These are phyloP conservation scores for Herpetomonas samuelpessoai DNA, from an alignment of 208 protist species.

Conservation along the genomic window DNA sequence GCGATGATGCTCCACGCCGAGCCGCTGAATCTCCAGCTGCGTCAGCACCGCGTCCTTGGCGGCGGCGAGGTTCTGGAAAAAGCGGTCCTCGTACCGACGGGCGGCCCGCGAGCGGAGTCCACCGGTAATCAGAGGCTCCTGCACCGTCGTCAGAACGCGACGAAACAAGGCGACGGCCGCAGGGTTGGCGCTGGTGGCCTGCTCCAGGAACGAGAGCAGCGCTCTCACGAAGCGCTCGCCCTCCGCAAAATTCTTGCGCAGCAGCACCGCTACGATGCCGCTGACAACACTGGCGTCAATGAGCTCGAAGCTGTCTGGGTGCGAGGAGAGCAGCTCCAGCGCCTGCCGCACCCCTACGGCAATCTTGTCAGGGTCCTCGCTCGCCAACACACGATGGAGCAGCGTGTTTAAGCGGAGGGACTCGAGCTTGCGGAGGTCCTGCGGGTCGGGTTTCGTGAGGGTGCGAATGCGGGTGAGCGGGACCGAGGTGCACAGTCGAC, in stretches of 20 bases:
- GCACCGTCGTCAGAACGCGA: conserved; percentile 57
- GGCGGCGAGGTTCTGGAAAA: conserved; percentile 50
- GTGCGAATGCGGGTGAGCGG: conserved; percentile 40
- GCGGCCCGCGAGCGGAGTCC: conserved; percentile 30
- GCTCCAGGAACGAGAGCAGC: conserved; percentile 49
- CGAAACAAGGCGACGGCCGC: conserved; percentile 33
- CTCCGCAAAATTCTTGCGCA: conserved; percentile 48
- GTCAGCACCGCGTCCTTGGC: conserved; percentile 77
- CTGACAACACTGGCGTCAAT: conserved; percentile 72
- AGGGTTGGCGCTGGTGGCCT: conserved; percentile 15
- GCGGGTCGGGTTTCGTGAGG: conserved; percentile 35
- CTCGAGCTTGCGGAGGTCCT: conserved; percentile 60
- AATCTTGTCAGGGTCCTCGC: conserved; percentile 43
- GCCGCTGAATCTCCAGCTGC: conserved; percentile 62
- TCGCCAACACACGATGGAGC: conserved; percentile 53
- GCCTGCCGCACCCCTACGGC: conserved; percentile 37
- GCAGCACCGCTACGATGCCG: conserved; percentile 49
- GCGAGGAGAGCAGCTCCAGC: conserved; percentile 53
- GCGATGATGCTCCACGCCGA: conserved; percentile 58
- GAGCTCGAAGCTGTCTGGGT: conserved; percentile 70
- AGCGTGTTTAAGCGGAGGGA: conserved; percentile 71
- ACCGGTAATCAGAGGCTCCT: conserved; percentile 67
- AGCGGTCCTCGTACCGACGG: conserved; percentile 56
- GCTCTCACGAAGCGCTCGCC: conserved; percentile 69
- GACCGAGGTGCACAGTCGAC: conserved; percentile 48